Percentiles rank a stretch among this genome's conserved stretches.
Evolutionary conservation across 768 basidiomycete genomes (phyloP).

Genomic region (Auricularia auricula-judae): DNA sequence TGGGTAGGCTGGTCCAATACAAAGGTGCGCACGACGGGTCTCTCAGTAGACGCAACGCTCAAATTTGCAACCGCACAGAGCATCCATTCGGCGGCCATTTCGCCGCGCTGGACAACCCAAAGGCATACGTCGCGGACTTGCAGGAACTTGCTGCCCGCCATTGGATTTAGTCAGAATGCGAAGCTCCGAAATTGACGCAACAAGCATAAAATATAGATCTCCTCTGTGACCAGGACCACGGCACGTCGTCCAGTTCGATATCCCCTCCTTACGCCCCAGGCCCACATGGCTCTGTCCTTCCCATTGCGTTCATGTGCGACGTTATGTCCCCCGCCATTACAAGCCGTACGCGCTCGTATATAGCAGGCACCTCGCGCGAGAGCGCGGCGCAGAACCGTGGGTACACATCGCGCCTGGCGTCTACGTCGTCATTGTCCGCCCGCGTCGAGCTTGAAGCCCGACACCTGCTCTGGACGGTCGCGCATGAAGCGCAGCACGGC

Average conservation of each 20-base stretch:
- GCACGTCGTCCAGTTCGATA: constrained; percentile 2
- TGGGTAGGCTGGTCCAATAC: not conserved
- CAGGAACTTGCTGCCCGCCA: constrained; percentile 7
- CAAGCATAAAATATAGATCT: too few species aligned
- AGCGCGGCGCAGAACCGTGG: constrained; percentile 9
- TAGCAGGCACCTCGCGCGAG: not conserved
- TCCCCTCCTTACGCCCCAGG: constrained; percentile 6
- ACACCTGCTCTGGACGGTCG: constrained; percentile 14
- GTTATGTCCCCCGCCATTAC: not conserved
- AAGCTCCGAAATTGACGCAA: too few species aligned
- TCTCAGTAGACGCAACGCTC: not conserved
- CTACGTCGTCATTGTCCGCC: not conserved
- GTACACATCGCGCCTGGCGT: constrained; percentile 2
- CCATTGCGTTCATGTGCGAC: not conserved
- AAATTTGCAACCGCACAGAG: not conserved
- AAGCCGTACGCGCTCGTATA: not conserved
- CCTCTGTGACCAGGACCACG: not conserved
- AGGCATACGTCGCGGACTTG: constrained; percentile 9
- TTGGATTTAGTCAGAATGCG: constrained; percentile 3
- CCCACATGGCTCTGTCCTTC: constrained; percentile 4
- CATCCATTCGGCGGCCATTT: constrained; percentile 10
- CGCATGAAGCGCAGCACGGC: constrained; percentile 15
- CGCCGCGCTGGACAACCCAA: constrained; percentile 11
- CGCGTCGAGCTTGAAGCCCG: constrained; percentile 13
- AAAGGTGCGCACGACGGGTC: not conserved